phyloP scores from a whole-genome alignment of 345 rosid genomes.

The Clausena lansium region DNA sequence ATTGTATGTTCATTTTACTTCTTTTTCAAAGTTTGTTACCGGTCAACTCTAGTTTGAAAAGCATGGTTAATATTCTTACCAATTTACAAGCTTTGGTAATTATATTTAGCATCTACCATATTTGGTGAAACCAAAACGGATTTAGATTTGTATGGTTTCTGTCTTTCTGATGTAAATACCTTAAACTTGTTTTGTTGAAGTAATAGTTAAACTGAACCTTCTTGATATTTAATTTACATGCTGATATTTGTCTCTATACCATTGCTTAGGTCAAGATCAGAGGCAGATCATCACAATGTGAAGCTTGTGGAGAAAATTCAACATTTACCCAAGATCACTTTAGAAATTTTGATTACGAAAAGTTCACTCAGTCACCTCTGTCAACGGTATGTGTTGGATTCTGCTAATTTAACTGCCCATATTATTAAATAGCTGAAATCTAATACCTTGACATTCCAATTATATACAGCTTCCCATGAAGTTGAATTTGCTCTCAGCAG shows the following conservation, averaged over 20 bases:
- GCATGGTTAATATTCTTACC: background rate
- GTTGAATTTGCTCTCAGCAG: conserved; percentile 51
- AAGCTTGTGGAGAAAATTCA: conserved; percentile 71
- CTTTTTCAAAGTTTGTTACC: background rate
- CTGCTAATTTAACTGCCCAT: background rate
- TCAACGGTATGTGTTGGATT: conserved; percentile 38
- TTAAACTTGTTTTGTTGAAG: background rate
- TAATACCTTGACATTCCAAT: background rate
- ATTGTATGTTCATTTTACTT: conserved; percentile 42
- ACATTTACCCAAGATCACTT: conserved; percentile 53
- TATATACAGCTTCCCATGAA: conserved; percentile 53
- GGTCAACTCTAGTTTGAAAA: background rate
- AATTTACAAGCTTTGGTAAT: background rate
- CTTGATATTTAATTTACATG: background rate
- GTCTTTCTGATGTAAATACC: background rate
- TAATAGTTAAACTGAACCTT: background rate
- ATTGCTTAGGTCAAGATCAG: conserved; percentile 74
- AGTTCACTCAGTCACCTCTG: conserved; percentile 76
- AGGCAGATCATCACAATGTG: conserved; percentile 66
- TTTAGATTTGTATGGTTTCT: background rate
- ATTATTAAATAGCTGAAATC: background rate
- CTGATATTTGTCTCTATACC: conserved; percentile 5
- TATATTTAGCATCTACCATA: background rate
- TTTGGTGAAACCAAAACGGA: background rate
- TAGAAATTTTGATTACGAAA: conserved; percentile 78